Conservation (phyloP, 169 alveolate genomes). For the Eimeria falciformis region DNA sequence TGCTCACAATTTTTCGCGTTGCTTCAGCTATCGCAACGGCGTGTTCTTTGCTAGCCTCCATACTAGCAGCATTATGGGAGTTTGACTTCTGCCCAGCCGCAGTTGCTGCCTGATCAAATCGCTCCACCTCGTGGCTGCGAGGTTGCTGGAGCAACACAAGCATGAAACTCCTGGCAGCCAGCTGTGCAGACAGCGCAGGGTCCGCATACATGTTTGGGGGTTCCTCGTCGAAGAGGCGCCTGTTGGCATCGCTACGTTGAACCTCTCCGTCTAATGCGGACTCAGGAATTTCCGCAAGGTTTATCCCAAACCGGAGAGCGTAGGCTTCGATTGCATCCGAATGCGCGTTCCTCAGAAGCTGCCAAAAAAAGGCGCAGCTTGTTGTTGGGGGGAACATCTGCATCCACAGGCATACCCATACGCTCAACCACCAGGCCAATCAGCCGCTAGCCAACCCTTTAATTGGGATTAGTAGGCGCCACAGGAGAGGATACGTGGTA, state of each 20-base stretch:
- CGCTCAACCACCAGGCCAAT: too few relatives aligned
- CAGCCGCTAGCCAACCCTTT: too few relatives aligned
- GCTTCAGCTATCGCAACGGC: not conserved
- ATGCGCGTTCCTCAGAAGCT: conserved; percentile 19
- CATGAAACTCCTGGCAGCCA: conserved; percentile 34
- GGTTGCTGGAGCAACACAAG: conserved; percentile 30
- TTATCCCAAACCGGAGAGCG: too few relatives aligned
- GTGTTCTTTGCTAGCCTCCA: not conserved
- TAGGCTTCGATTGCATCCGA: too few relatives aligned
- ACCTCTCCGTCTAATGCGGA: too few relatives aligned
- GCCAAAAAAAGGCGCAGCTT: conserved; percentile 23
- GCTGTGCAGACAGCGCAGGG: not conserved
- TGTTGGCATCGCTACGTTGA: not conserved
- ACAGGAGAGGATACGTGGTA: too few relatives aligned
- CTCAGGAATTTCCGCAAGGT: too few relatives aligned
- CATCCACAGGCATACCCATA: not conserved
- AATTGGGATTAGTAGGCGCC: too few relatives aligned
- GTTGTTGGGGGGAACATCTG: conserved; percentile 31
- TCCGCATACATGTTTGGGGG: conserved; percentile 43
- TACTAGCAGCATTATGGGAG: too few relatives aligned
- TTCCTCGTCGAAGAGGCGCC: conserved; percentile 28
- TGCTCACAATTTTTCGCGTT: not conserved
- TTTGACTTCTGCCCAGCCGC: not conserved
- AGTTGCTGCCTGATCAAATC: not conserved
- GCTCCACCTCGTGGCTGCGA: not conserved